A percentile compares a stretch with the other conserved stretches of the same genome.
These are phyloP conservation scores for Ceriops tagal DNA, from an alignment of 345 rosid species.

Conservation along the genomic window DNA sequence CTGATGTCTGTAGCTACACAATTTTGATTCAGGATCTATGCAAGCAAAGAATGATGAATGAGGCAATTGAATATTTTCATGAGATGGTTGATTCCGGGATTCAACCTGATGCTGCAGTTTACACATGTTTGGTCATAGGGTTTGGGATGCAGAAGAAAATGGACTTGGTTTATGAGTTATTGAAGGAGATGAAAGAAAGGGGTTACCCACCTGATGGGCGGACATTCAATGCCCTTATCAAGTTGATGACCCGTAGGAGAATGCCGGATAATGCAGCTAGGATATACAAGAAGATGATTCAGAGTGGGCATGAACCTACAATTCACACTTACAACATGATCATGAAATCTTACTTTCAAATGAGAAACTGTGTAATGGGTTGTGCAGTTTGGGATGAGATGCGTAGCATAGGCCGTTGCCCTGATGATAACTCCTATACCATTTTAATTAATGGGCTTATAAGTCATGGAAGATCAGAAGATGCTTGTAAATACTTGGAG, in stretches of 20 bases:
- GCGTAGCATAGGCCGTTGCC: constrained; percentile 63
- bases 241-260: constrained; percentile 58
- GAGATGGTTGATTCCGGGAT: constrained; percentile 64
- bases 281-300: constrained; percentile 65
- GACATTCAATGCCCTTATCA: constrained; percentile 79
- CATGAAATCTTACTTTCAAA: constrained; percentile 71
- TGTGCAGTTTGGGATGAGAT: constrained; percentile 76
- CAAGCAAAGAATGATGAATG: constrained; percentile 67
- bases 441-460: constrained; percentile 75
- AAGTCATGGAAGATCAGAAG: constrained; percentile 64
- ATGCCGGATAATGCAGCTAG: constrained; percentile 67
- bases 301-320: constrained; percentile 55
- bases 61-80: constrained; percentile 68
- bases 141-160: constrained; percentile 67
- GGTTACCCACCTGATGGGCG: constrained; percentile 73
- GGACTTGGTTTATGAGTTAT: constrained; percentile 58
- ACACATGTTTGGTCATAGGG: constrained; percentile 83
- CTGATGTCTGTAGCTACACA: constrained; percentile 67
- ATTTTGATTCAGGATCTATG: constrained; percentile 65
- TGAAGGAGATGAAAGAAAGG: constrained; percentile 77
- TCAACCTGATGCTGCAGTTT: constrained; percentile 62
- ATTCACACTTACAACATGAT: constrained; percentile 83
- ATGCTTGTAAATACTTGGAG: constrained; percentile 70
- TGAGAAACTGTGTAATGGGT: constrained; percentile 61
- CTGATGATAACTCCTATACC: constrained; percentile 80